Base-by-base conservation (phyloP, 169 alveolate species). In the Cyclospora cayetanensis region DNA sequence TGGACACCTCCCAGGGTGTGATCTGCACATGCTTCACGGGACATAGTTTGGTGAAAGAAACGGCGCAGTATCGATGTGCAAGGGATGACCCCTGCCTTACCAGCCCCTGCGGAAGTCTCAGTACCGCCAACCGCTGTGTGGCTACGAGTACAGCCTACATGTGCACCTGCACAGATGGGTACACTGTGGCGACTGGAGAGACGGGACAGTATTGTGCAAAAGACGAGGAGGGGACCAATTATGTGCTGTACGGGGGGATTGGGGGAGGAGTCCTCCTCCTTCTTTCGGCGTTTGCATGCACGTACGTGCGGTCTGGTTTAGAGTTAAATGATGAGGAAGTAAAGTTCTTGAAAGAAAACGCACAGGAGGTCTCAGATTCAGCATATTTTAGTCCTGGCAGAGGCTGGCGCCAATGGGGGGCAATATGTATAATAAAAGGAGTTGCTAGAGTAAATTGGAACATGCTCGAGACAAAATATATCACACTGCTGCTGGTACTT, bases 141-240 rank as follows among this genome's bases (percentile, higher is more conserved):
- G 82, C 82, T 12, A 70, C 82, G 12, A 5, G 55, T 70, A 3
- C 82, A 1, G 9, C 82, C 5, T 70, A 70, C 31, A 27, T 35
- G 15, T 70, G 82, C 53, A 70, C 25, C 41, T 70, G 82, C 53
- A 70, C 12, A 37, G 82, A 31, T 1, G 82, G 82, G 15, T 70
- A 70, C 31, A 35, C 3, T 35, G 50, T 37, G 1, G 82, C 31
- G 1, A 18, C 1, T 1, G 82, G 25, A 7, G 27, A 27, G 1
- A 5, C 25, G 18, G 53, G 53, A 5, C 82, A 27, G 7, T 70
- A 70, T 18, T 70, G 82, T 70, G 82, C 53, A 1, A 4, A 15
- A 7, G 82, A 31, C 22, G n/a, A 20, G 52, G 22, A 34, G 7
- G n/a, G 18, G 4, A 70, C 20, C 22, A 35, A 27, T 27, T 34